A percentile compares a stretch with the other conserved stretches of the same genome.
These are phyloP conservation scores for Austroboletus niveus DNA, from an alignment of 1,284 basidiomycete genomes.

Conservation along the genomic window DNA sequence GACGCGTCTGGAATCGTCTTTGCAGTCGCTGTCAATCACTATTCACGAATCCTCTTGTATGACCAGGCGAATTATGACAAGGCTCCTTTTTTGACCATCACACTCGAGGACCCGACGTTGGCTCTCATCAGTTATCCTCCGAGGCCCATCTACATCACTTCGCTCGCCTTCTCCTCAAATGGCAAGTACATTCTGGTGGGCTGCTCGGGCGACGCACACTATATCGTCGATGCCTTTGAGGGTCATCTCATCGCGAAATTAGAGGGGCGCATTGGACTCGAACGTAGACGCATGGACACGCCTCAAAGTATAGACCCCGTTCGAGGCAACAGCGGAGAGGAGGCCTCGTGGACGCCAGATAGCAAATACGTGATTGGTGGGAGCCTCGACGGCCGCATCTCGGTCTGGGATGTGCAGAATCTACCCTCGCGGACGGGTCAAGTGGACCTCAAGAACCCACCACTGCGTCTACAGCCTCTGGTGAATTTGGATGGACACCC, in stretches of 20 bases:
- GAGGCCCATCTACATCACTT: conserved; percentile 89
- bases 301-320: conserved; percentile 65
- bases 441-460: conserved; percentile 52
- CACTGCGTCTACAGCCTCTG: conserved; percentile 55
- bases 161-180: conserved; percentile 85
- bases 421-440: conserved; percentile 49
- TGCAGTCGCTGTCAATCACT: conserved; percentile 87
- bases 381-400: conserved; percentile 77
- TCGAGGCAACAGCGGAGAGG: conserved; percentile 83
- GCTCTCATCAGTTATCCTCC: conserved; percentile 76
- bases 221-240: conserved; percentile 87
- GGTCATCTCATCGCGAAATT: conserved; percentile 80
- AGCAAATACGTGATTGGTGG: conserved; percentile 84
- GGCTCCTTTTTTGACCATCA: conserved; percentile 83
- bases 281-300: conserved; percentile 56
- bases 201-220: conserved; percentile 90
- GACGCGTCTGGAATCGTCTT: conserved; percentile 90
- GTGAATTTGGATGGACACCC: conserved; percentile 71
- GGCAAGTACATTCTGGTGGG: conserved; percentile 91
- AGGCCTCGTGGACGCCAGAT: conserved; percentile 90
- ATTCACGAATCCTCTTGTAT: conserved; percentile 84
- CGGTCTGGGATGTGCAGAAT: conserved; percentile 78
- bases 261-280: conserved; percentile 79
- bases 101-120: conserved; percentile 79
- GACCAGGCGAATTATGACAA: conserved; percentile 89